Evolutionary conservation across 495 filamentous ascomycete genomes (phyloP).

Genomic region (Halenospora varia): DNA sequence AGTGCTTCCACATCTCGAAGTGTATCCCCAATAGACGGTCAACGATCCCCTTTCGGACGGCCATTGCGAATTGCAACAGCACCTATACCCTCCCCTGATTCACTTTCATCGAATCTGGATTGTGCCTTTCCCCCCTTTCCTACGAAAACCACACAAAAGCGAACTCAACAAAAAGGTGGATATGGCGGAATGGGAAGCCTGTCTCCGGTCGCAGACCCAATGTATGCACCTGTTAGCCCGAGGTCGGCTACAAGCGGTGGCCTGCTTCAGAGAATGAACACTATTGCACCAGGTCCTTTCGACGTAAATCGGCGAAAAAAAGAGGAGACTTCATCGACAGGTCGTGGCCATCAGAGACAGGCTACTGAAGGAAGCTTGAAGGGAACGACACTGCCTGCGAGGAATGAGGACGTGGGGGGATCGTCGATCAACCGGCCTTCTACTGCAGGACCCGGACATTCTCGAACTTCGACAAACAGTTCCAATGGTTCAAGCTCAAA

Average conservation of each 20-base stretch:
- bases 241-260: slow-evolving; percentile 32
- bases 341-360: slow-evolving; percentile 15
- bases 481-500: slow-evolving; percentile 33
- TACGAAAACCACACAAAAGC: background rate
- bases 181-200: slow-evolving; percentile 31
- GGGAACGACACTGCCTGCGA: slow-evolving; percentile 10
- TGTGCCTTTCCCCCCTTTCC: slow-evolving; percentile 60
- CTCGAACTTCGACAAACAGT: slow-evolving; percentile 31
- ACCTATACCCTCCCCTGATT: slow-evolving; percentile 39
- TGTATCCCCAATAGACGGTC: slow-evolving; percentile 36
- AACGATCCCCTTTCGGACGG: slow-evolving; percentile 42
- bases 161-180: background rate
- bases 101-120: slow-evolving; percentile 46
- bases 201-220: slow-evolving; percentile 32
- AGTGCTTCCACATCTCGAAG: slow-evolving; percentile 55
- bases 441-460: slow-evolving; percentile 20
- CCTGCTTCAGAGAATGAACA: slow-evolving; percentile 57
- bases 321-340: background rate
- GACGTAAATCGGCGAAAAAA: slow-evolving; percentile 33
- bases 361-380: slow-evolving; percentile 10
- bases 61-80: slow-evolving; percentile 44
- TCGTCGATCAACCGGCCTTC: slow-evolving; percentile 14
- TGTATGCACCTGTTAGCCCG: slow-evolving; percentile 46
- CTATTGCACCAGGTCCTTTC: slow-evolving; percentile 65
- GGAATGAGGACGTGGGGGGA: slow-evolving; percentile 1